Evolutionary conservation across 1,284 basidiomycete species (phyloP).

Genomic region (Exobasidium rhododendri): DNA sequence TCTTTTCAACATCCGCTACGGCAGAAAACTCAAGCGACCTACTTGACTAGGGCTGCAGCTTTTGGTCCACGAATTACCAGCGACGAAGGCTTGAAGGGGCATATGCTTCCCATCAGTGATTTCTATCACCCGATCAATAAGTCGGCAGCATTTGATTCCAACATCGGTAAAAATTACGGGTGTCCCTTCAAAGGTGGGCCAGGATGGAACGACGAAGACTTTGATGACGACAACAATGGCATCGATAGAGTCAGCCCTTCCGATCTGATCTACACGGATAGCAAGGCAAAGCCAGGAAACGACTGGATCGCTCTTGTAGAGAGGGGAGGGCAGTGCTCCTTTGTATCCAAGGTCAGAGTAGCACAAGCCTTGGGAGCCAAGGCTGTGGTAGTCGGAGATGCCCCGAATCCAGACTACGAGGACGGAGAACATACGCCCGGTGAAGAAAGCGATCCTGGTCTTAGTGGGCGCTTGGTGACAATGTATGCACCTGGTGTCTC

Average conservation of each 20-base stretch:
- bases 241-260: neutral
- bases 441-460: slow-evolving; percentile 36
- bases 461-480: slow-evolving; percentile 42
- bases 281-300: slow-evolving; percentile 26
- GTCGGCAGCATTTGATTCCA: neutral
- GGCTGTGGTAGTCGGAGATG: slow-evolving; percentile 52
- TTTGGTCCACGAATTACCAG: slow-evolving; percentile 43
- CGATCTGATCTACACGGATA: neutral
- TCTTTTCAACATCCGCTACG: too few species aligned
- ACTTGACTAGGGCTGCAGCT: slow-evolving; percentile 47
- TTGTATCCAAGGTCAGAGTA: slow-evolving; percentile 48
- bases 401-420: slow-evolving; percentile 7
- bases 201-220: slow-evolving; percentile 23
- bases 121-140: slow-evolving; percentile 35
- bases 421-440: slow-evolving; percentile 23
- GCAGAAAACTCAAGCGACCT: slow-evolving; percentile 42
- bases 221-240: slow-evolving; percentile 29
- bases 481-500: slow-evolving; percentile 51
- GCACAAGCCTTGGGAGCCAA: slow-evolving; percentile 49
- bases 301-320: slow-evolving; percentile 53
- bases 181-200: slow-evolving; percentile 42
- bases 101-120: slow-evolving; percentile 37
- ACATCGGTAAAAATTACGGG: slow-evolving; percentile 20
- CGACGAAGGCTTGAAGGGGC: slow-evolving; percentile 40
- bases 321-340: slow-evolving; percentile 46